phyloP scores from a whole-genome alignment of 345 rosid genomes.

The Turritis glabra region DNA sequence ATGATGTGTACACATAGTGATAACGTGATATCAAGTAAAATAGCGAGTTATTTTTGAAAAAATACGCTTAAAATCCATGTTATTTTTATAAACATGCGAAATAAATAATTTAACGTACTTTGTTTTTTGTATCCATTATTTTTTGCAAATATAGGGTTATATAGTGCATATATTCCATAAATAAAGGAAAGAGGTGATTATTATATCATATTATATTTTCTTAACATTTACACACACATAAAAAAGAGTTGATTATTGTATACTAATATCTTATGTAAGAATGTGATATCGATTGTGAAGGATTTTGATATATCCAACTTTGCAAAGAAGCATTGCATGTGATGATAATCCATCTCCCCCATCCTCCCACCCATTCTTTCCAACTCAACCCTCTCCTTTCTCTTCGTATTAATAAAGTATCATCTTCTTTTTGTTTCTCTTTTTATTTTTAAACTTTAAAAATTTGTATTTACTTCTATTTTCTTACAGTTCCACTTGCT shows the following conservation, averaged over 20 bases:
- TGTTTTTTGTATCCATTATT: not conserved
- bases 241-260: conserved; percentile 1
- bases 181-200: conserved; percentile 2
- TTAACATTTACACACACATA: no score
- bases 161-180: not conserved
- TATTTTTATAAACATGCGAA: not conserved
- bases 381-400: conserved; percentile 41
- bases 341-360: conserved; percentile 44
- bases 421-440: conserved; percentile 37
- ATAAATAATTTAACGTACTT: not conserved
- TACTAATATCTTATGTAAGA: conserved; percentile 1
- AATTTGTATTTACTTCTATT: conserved; percentile 23
- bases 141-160: not conserved
- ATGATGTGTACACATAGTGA: not conserved
- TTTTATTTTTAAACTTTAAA: conserved; percentile 13
- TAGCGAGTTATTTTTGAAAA: not conserved
- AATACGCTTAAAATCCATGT: not conserved
- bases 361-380: conserved; percentile 46
- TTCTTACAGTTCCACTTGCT: conserved; percentile 42
- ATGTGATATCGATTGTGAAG: conserved; percentile 21
- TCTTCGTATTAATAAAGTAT: conserved; percentile 37
- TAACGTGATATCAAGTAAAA: no score
- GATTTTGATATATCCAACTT: conserved; percentile 19
- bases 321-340: conserved; percentile 36
- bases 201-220: no score